A percentile compares a stretch with the other conserved stretches of the same genome.
Conservation (phyloP, 2,329 filamentous ascomycete species). For the Hymenotorrendiella dingleyae region DNA sequence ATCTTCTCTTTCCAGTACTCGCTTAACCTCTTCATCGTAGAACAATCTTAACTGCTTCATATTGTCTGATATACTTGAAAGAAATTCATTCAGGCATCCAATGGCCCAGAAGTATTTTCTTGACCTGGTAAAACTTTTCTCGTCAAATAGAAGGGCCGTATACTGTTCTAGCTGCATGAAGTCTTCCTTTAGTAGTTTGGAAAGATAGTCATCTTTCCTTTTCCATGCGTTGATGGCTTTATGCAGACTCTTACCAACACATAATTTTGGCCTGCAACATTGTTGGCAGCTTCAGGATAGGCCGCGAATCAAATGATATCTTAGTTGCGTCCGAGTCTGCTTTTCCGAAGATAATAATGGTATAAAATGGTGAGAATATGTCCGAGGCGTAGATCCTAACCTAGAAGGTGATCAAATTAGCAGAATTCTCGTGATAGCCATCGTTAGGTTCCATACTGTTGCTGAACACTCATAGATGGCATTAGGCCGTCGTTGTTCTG, state of each 20-base stretch:
- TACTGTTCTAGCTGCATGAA: constrained; percentile 1
- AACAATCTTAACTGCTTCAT: neutral
- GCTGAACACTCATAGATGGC: neutral
- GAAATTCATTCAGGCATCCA: constrained; percentile 2
- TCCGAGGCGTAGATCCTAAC: neutral
- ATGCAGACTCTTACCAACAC: neutral
- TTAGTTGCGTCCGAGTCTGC: neutral
- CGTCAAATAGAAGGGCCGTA: constrained; percentile 1
- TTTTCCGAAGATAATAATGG: neutral
- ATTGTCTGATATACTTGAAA: neutral
- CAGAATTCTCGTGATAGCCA: neutral
- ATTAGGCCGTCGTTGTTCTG: neutral
- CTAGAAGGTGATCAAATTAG: neutral
- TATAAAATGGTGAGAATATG: neutral
- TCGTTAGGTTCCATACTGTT: neutral
- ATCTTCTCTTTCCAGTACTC: neutral
- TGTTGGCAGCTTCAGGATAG: neutral
- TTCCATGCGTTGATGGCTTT: neutral
- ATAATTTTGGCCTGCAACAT: neutral
- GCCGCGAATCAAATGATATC: neutral
- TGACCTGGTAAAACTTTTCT: constrained; percentile 4
- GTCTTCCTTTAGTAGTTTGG: neutral
- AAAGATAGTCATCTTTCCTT: neutral
- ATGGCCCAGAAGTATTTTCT: constrained; percentile 8
- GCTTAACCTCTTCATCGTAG: neutral